These are phyloP conservation scores for Cruciata laevipes DNA, from an alignment of 257 asterid species.

Conservation along the genomic window DNA sequence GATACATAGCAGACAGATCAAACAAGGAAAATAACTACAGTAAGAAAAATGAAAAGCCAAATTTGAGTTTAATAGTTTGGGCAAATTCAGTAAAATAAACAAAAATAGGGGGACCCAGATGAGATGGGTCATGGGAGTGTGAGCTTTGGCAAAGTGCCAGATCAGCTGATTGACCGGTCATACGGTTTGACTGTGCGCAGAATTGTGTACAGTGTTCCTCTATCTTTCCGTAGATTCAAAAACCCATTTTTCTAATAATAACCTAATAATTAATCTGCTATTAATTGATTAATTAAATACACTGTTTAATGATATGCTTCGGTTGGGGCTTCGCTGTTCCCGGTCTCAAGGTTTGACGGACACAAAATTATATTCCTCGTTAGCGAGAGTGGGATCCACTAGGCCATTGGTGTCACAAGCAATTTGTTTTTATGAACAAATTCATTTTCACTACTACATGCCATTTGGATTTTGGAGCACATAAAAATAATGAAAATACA, in stretches of 20 bases:
- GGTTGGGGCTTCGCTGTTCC: slow-evolving; percentile 13
- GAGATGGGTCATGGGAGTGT: background rate
- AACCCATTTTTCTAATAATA: background rate
- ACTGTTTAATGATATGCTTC: background rate
- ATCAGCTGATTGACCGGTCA: slow-evolving; percentile 22
- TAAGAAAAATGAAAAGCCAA: background rate
- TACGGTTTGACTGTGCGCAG: slow-evolving; percentile 15
- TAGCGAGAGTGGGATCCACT: background rate
- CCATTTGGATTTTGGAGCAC: too few relatives aligned
- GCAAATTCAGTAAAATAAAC: background rate
- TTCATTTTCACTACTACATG: too few relatives aligned
- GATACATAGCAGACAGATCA: background rate
- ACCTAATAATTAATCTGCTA: too few relatives aligned
- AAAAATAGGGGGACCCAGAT: background rate
- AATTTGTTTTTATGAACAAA: too few relatives aligned
- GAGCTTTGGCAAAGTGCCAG: slow-evolving; percentile 20
- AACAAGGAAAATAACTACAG: background rate
- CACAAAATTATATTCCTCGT: background rate
- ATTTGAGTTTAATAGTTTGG: background rate
- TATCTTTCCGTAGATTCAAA: background rate
- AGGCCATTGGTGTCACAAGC: too few relatives aligned
- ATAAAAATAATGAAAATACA: too few relatives aligned
- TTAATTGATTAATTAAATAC: background rate
- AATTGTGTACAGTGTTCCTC: background rate
- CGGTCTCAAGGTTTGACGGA: slow-evolving; percentile 17